phyloP scores from a whole-genome alignment of 257 asterid species.

The Nicotiana tabacum region DNA sequence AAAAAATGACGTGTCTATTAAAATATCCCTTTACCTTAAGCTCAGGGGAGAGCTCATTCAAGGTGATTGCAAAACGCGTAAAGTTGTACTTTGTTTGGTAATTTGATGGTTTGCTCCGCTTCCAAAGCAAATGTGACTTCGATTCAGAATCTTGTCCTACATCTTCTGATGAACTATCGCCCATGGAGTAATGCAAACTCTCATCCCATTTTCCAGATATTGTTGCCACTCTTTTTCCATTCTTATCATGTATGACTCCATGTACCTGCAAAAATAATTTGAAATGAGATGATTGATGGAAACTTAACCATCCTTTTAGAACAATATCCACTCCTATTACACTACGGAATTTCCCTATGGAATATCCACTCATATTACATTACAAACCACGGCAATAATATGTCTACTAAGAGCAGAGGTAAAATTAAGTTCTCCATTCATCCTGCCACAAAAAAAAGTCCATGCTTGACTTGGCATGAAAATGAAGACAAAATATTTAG shows the following conservation, averaged over 20 bases:
- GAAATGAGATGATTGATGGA: not conserved
- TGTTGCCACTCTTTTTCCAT: slow-evolving; percentile 17
- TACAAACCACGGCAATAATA: not conserved
- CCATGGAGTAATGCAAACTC: slow-evolving; percentile 15
- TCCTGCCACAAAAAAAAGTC: no score
- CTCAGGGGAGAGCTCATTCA: slow-evolving; percentile 21
- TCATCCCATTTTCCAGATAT: slow-evolving; percentile 24
- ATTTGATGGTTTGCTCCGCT: slow-evolving; percentile 16
- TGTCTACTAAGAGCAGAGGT: not conserved
- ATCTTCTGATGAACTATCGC: slow-evolving; percentile 6
- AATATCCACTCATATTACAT: not conserved
- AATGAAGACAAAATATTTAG: not conserved
- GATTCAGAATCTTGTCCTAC: not conserved
- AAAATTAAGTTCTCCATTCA: not conserved
- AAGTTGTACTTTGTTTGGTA: slow-evolving; percentile 21
- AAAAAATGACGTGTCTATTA: not conserved
- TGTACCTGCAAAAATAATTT: slow-evolving; percentile 12
- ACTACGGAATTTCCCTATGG: not conserved
- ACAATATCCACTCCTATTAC: not conserved
- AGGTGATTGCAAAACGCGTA: slow-evolving; percentile 22
- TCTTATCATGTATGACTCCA: slow-evolving; percentile 15
- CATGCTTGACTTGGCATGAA: not conserved
- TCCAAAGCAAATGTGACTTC: slow-evolving; percentile 25
- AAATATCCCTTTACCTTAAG: slow-evolving; percentile 16
- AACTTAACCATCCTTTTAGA: not conserved